Conservation (phyloP, 2,329 filamentous ascomycete species). For the Pyrenophora graminea region DNA sequence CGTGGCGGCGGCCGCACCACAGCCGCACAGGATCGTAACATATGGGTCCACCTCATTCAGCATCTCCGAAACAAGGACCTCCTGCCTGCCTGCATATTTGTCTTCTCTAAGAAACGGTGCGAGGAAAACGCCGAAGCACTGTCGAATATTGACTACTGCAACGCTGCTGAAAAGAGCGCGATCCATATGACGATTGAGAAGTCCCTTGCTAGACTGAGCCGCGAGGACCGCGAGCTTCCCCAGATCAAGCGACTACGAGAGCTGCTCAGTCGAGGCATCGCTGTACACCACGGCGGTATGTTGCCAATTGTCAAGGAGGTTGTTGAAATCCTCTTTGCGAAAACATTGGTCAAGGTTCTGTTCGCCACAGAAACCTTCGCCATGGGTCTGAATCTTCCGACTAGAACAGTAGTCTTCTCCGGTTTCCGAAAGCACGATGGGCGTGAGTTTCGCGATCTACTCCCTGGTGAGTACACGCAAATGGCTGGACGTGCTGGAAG, state of each 20-base stretch:
- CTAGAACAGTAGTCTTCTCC: slow-evolving; percentile 94
- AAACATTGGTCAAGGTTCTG: slow-evolving; percentile 91
- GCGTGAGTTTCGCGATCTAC: slow-evolving; percentile 83
- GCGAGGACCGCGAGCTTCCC: slow-evolving; percentile 85
- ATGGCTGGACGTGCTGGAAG: slow-evolving; percentile 96
- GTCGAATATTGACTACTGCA: slow-evolving; percentile 94
- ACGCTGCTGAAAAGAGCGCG: slow-evolving; percentile 88
- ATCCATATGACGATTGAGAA: slow-evolving; percentile 98
- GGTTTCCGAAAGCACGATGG: slow-evolving; percentile 97
- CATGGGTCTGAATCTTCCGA: slow-evolving; percentile 96
- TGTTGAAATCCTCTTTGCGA: slow-evolving; percentile 94
- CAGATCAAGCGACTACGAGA: slow-evolving; percentile 89
- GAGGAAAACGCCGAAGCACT: slow-evolving; percentile 96
- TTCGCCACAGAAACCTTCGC: slow-evolving; percentile 99
- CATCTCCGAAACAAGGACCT: slow-evolving; percentile 85
- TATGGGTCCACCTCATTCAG: slow-evolving; percentile 96
- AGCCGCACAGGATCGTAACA: slow-evolving; percentile 89
- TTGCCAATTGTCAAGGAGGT: slow-evolving; percentile 97
- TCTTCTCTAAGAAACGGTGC: slow-evolving; percentile 97
- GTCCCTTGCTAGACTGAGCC: slow-evolving; percentile 86
- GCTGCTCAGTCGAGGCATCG: slow-evolving; percentile 83
- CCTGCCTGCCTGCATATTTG: slow-evolving; percentile 93
- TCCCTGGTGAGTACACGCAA: slow-evolving; percentile 96
- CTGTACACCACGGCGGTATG: slow-evolving; percentile 93
- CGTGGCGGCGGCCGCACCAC: slow-evolving; percentile 84